Base-by-base conservation (phyloP, 2,329 filamentous ascomycete species). In the Alternaria alternata region DNA sequence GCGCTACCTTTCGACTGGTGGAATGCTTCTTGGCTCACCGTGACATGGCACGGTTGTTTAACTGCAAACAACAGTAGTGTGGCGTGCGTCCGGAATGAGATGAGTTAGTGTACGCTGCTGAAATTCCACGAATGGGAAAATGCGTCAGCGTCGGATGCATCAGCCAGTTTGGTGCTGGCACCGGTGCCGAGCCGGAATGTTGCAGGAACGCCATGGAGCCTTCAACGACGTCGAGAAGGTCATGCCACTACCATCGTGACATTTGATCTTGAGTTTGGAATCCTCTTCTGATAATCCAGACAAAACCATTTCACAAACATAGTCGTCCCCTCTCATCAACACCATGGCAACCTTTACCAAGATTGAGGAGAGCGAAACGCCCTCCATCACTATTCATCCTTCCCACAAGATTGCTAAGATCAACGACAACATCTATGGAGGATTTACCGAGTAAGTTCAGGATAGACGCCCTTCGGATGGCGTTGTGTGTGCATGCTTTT, bases 391-490 rank as follows among this genome's bases (percentile, higher is more conserved):
- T 54, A 81, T 94, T 60, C 87, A 92, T 73, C 82, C 89, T 5
- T 77, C 80, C 16, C 86, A 90, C 75, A 87, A 85, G 67, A 79
- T 94, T 55, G 89, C 89, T 59, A 88, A 88, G 74, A 92, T 95
- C 72, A 88, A 93, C 72, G 87, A 91, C 62, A 92, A 92, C 74
- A 92, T 91, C 70, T 95, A 94, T 84, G 89, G 90, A 57, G 92
- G 91, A 11, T 95, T 95, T 79, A 92, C 89, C 60, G 92, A 95
- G 91, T 92, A 81, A 79, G 87, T 47, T 18, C 78, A 43, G 14
- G 51, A 59, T 41, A 32, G 32, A 41, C 20, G 14, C 32, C 44
- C 34, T 28, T 22, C 38, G 24, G 24, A 42, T 52, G 18, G 44
- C 54, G 56, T 28, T 38, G 43, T 16, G 18, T 26, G 24, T 58